A percentile compares a stretch with the other conserved stretches of the same genome.
phyloP scores from a whole-genome alignment of 2,329 filamentous ascomycete genomes.

The Fusarium torreyae region DNA sequence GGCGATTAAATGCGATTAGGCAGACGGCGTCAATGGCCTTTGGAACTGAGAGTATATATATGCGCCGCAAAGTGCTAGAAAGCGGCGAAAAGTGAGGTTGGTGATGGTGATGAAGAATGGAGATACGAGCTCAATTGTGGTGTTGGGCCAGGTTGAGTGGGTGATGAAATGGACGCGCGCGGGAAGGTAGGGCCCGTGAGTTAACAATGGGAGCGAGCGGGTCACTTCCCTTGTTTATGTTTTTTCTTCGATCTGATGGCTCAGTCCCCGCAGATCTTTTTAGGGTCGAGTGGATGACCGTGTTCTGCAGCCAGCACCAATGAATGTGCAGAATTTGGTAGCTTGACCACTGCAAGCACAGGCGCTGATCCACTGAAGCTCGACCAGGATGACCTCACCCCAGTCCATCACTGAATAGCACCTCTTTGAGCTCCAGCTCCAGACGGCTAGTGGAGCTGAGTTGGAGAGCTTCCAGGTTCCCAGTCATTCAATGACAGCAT shows the following conservation, averaged over 20 bases:
- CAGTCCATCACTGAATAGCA: background rate
- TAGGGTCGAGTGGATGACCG: conserved; percentile 11
- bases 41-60: background rate
- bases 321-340: background rate
- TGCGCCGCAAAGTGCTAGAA: conserved; percentile 5
- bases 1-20: conserved; percentile 8
- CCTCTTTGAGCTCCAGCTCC: conserved; percentile 5
- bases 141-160: conserved; percentile 36
- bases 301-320: conserved; percentile 17
- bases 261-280: conserved; percentile 33
- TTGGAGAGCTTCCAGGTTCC: background rate
- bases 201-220: conserved; percentile 24
- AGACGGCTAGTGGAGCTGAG: conserved; percentile 1
- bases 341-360: conserved; percentile 11
- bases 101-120: conserved; percentile 34
- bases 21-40: background rate
- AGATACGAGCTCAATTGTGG: conserved; percentile 35
- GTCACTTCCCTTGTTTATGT: conserved; percentile 47
- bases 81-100: conserved; percentile 18
- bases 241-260: conserved; percentile 34
- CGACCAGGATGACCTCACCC: conserved; percentile 13
- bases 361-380: conserved; percentile 28
- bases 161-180: conserved; percentile 31
- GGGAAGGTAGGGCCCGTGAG: conserved; percentile 29
- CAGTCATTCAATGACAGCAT: background rate